Evolutionary conservation across 768 basidiomycete genomes (phyloP).

Genomic region (Termitomyces heimii): DNA sequence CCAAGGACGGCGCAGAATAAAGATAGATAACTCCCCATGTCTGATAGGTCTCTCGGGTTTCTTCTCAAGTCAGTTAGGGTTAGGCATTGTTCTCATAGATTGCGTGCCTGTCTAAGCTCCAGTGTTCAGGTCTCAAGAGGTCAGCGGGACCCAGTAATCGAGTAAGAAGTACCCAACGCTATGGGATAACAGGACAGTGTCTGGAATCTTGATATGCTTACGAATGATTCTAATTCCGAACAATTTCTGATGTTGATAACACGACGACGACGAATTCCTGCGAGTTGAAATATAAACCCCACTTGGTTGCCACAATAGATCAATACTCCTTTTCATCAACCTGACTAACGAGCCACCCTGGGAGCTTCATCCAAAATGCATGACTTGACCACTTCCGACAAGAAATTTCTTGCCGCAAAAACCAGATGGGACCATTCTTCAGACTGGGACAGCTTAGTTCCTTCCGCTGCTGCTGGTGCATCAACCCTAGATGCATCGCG

Average conservation of each 20-base stretch:
- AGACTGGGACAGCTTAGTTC: not conserved
- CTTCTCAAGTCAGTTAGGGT: not conserved
- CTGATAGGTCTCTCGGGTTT: not conserved
- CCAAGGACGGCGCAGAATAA: not conserved
- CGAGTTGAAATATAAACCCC: not conserved
- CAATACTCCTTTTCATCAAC: too few species aligned
- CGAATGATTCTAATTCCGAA: too few species aligned
- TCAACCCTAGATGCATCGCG: not conserved
- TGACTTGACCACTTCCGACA: not conserved
- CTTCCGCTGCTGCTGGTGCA: not conserved
- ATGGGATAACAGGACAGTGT: not conserved
- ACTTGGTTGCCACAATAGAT: not conserved
- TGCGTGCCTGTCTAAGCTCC: not conserved
- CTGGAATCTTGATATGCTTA: not conserved
- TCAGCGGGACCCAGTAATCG: not conserved
- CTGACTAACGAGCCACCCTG: not conserved
- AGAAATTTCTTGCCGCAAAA: not conserved
- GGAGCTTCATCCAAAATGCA: not conserved
- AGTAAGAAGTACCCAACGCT: not conserved
- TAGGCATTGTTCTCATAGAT: not conserved
- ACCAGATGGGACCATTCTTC: not conserved
- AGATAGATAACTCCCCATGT: not conserved
- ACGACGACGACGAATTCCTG: not conserved
- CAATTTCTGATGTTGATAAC: not conserved
- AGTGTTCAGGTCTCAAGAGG: not conserved